These are phyloP conservation scores for Russula olivacea DNA, from an alignment of 768 basidiomycete genomes.

Conservation along the genomic window DNA sequence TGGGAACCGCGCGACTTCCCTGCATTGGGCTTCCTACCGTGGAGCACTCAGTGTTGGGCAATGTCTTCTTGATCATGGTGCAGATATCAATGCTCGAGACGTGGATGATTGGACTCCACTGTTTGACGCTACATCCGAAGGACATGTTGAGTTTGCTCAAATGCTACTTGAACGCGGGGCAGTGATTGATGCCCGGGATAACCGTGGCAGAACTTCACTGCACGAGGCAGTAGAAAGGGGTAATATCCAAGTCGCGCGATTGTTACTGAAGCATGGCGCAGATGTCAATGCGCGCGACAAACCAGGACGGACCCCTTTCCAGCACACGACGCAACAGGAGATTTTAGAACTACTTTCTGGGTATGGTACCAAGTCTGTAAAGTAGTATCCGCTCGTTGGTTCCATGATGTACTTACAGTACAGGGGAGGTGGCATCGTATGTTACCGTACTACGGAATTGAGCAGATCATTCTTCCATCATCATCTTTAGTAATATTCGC, in stretches of 20 bases:
- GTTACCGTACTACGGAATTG: too few relatives aligned
- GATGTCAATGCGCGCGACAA: not conserved
- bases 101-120: not conserved
- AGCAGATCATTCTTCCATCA: too few relatives aligned
- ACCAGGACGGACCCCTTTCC: not conserved
- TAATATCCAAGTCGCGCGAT: not conserved
- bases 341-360: not conserved
- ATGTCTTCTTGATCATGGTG: not conserved
- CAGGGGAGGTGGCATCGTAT: too few relatives aligned
- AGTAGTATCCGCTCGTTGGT: not conserved
- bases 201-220: not conserved
- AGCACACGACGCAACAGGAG: not conserved
- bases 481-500: too few relatives aligned
- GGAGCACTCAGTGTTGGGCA: not conserved
- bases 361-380: not conserved
- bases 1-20: not conserved
- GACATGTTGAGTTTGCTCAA: not conserved
- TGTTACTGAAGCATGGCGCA: not conserved
- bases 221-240: rapidly evolving
- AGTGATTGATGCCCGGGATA: not conserved
- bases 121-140: not conserved
- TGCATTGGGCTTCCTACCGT: not conserved
- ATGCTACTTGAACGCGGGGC: not conserved
- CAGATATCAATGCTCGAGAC: not conserved
- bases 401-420: too few relatives aligned